Conservation (phyloP, 768 basidiomycete genomes). For the Vararia minispora region DNA sequence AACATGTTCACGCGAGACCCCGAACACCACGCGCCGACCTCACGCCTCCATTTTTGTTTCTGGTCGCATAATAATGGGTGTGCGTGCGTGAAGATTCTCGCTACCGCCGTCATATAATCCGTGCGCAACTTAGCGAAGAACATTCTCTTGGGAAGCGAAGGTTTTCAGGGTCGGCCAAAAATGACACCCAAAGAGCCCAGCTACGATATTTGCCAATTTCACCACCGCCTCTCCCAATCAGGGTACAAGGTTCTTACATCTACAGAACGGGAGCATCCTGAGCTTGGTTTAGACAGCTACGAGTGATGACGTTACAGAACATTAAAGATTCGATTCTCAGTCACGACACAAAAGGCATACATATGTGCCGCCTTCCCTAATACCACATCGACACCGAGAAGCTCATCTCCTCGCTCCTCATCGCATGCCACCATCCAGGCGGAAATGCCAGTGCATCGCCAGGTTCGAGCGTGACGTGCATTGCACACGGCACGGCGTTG, state of each 20-base stretch:
- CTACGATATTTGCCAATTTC: constrained; percentile 21
- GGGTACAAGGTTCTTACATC: constrained; percentile 14
- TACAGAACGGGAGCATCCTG: constrained; percentile 14
- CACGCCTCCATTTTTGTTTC: no score
- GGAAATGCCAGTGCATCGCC: constrained; percentile 89
- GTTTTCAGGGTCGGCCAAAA: background rate
- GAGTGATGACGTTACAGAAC: no score
- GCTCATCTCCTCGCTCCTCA: constrained; percentile 73
- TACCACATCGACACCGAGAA: constrained; percentile 92
- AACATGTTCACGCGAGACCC: background rate
- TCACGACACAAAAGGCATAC: background rate
- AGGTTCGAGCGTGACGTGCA: constrained; percentile 52
- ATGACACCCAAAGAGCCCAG: background rate
- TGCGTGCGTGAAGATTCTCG: no score
- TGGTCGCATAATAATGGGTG: no score
- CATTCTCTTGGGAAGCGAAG: no score
- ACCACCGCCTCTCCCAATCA: no score
- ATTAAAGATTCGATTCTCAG: background rate
- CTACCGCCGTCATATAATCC: no score
- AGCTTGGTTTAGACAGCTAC: no score
- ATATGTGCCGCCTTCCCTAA: background rate
- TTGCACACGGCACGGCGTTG: constrained; percentile 47
- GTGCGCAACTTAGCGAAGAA: no score
- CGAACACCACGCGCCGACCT: constrained; percentile 25
- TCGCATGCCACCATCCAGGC: constrained; percentile 91